Conservation (phyloP, 1,284 basidiomycete species). For the Mycena sp. region DNA sequence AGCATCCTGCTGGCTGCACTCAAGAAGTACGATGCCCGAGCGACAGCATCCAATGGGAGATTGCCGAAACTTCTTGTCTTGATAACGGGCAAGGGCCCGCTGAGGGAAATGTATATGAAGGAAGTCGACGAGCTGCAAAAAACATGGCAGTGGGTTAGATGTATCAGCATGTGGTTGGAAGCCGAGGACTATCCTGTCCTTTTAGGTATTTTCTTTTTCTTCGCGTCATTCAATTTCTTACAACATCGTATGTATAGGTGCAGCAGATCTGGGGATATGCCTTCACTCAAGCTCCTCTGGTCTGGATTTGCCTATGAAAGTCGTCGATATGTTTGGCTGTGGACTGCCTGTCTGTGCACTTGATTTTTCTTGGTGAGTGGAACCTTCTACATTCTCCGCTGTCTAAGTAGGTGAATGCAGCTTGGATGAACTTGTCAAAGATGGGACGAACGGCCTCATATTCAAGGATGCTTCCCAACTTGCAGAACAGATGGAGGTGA, state of each 20-base stretch:
- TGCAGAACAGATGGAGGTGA: conserved; percentile 77
- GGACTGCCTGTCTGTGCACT: conserved; percentile 93
- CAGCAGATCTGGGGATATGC: conserved; percentile 92
- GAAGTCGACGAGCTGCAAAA: conserved; percentile 66
- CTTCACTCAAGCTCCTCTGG: conserved; percentile 92
- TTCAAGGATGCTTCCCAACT: conserved; percentile 80
- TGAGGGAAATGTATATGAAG: conserved; percentile 79
- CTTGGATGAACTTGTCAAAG: conserved; percentile 86
- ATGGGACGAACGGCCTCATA: conserved; percentile 84
- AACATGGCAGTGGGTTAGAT: conserved; percentile 84
- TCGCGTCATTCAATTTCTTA: conserved; percentile 10
- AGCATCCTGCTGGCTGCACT: conserved; percentile 83
- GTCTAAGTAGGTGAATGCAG: conserved; percentile 50
- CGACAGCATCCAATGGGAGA: conserved; percentile 44
- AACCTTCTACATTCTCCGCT: conserved; percentile 6
- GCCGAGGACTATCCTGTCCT: conserved; percentile 89
- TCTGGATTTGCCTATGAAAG: conserved; percentile 98
- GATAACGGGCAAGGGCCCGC: conserved; percentile 93
- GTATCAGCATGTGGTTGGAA: conserved; percentile 88
- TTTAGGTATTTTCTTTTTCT: conserved; percentile 62
- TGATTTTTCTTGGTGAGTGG: conserved; percentile 83
- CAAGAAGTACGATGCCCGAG: conserved; percentile 71
- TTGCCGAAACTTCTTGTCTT: conserved; percentile 85
- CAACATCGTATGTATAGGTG: conserved; percentile 59
- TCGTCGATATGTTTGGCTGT: conserved; percentile 99